These are phyloP conservation scores for Avena atlantica DNA, from an alignment of 176 grass and related monocot genomes.

Conservation along the genomic window DNA sequence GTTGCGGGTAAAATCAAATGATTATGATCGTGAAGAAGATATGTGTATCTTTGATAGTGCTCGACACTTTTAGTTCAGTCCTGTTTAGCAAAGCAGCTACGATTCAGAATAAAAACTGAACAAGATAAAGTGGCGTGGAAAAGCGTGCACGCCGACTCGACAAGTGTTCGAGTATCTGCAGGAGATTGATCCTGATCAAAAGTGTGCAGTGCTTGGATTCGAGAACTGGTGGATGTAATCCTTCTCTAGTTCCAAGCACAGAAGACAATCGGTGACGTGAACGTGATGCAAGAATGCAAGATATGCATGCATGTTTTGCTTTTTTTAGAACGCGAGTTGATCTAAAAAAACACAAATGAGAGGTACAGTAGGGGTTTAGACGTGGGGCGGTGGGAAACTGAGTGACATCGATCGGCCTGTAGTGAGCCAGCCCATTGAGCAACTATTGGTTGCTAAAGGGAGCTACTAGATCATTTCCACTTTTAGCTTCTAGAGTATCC, in stretches of 20 bases:
- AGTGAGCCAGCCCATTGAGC: background rate
- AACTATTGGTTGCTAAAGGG: background rate
- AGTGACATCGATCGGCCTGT: background rate
- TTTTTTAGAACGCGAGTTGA: background rate
- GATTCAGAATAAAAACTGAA: background rate
- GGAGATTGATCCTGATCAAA: background rate
- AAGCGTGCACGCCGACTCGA: background rate
- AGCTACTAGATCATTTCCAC: constrained; percentile 26
- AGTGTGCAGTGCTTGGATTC: background rate
- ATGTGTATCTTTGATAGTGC: background rate
- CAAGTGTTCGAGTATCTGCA: background rate
- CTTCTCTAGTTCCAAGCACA: background rate
- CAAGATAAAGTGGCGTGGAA: background rate
- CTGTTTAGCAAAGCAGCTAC: background rate
- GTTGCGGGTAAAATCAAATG: background rate
- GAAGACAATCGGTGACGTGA: background rate
- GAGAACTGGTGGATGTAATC: background rate
- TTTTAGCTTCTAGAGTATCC: background rate
- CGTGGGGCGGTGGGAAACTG: background rate
- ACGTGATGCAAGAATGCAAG: background rate
- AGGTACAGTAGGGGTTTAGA: background rate
- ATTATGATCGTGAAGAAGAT: background rate
- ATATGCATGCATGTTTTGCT: background rate
- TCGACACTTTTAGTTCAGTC: background rate
- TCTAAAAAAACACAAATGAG: background rate